Percentiles rank a stretch among this genome's conserved stretches.
Evolutionary conservation across 495 filamentous ascomycete genomes (phyloP).

Genomic region (Podospora pseudocomata): DNA sequence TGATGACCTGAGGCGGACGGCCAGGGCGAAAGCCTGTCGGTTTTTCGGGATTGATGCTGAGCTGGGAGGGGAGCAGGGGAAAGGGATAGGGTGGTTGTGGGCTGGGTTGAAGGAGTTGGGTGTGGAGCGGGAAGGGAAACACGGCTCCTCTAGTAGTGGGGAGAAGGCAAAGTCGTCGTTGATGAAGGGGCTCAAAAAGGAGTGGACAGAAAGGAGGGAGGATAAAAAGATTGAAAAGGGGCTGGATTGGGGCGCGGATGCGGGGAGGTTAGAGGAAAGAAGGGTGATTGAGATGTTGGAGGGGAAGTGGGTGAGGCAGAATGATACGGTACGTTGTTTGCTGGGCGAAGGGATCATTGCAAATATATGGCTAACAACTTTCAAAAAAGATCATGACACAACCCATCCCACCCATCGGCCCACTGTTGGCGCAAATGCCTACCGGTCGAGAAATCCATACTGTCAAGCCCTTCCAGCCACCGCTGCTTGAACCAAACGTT

Average conservation of each 20-base stretch:
- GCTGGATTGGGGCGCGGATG: conserved; percentile 74
- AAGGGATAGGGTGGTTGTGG: conserved; percentile 77
- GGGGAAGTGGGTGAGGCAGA: conserved; percentile 84
- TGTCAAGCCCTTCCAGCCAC: conserved; percentile 56
- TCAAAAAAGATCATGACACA: conserved; percentile 70
- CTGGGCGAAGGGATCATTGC: too few relatives aligned
- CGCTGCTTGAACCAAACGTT: conserved; percentile 52
- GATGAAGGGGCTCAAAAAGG: conserved; percentile 67
- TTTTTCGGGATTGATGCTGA: conserved; percentile 92
- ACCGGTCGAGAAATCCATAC: conserved; percentile 83
- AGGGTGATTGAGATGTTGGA: conserved; percentile 82
- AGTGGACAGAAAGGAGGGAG: conserved; percentile 64
- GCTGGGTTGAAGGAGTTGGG: conserved; percentile 71
- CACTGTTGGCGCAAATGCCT: conserved; percentile 71
- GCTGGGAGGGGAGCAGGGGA: conserved; percentile 70
- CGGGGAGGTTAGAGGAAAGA: conserved; percentile 78
- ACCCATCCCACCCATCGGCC: conserved; percentile 62
- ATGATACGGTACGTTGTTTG: conserved; percentile 76
- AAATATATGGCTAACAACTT: not conserved
- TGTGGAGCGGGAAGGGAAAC: conserved; percentile 37
- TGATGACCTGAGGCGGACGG: conserved; percentile 67
- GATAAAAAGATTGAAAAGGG: conserved; percentile 67
- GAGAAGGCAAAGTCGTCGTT: conserved; percentile 3
- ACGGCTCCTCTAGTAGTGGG: conserved; percentile 14
- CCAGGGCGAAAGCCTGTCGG: conserved; percentile 76